Base-by-base conservation (phyloP, 108 stramenopile species). In the Parietichytrium sp. region DNA sequence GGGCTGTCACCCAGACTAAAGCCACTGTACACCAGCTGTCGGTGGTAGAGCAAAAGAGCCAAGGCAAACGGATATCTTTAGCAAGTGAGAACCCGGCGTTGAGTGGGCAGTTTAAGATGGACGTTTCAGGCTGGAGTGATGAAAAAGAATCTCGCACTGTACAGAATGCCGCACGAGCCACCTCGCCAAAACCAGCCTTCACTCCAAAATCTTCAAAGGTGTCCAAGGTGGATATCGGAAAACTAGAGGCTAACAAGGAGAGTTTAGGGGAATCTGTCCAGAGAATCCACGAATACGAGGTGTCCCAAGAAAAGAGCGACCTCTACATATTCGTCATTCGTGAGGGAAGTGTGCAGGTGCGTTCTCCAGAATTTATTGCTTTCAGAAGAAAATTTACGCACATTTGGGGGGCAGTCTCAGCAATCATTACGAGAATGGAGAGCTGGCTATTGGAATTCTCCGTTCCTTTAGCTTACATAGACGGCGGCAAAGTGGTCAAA, bases 401-500 rank as follows among this genome's bases (percentile, higher is more conserved):
- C 3, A 42, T 45, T 13, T 72, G 61, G 61, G 61, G 61, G 10
- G 61, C 15, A 6, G 45, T 72, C 12, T 45, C 38, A 16, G 38
- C 13, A 33, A 16, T 72, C 8, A 72, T 72, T 38, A 27, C 61
- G 23, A 36, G 45, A 25, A 1, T 45, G 29, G 61, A 72, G 61
- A 10, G 29, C 12, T 7, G 36, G 0, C 18, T 72, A 42, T 7
- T 10, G 20, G 45, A 27, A 27, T 72, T 45, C 20, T 33, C 29
- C 10, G 61, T 72, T 10, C 38, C 36, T 16, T n/a, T 72, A 12
- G 61, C 61, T 6, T 72, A 72, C 61, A 72, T 72, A n/a, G 42
- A 72, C 3, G 61, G 61, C 33, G 61, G 61, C 10, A 72, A 72
- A 42, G 16, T 72, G 10, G 61, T 42, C 1, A 42, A 47, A 6